A percentile compares a stretch with the other conserved stretches of the same genome.
phyloP scores from a whole-genome alignment of 2,329 filamentous ascomycete genomes.

The Aaosphaeria arxii region DNA sequence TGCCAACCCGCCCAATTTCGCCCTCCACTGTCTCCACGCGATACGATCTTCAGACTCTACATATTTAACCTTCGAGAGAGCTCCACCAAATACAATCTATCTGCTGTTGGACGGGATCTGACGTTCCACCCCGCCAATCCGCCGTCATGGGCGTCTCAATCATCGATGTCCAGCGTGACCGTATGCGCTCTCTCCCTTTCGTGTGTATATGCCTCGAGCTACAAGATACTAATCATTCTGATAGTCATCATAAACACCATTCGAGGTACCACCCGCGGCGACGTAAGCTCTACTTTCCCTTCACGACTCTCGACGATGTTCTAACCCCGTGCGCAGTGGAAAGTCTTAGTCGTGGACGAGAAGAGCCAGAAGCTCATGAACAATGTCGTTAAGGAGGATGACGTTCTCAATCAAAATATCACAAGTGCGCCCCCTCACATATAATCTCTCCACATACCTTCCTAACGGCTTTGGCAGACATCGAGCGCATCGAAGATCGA shows the following conservation, averaged over 20 bases:
- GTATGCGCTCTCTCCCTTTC: constrained; percentile 41
- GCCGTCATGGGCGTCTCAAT: constrained; percentile 76
- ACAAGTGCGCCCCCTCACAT: constrained; percentile 63
- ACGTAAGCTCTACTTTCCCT: constrained; percentile 55
- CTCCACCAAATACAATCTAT: no score
- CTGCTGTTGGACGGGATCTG: no score
- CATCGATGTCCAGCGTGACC: constrained; percentile 78
- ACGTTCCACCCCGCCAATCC: constrained; percentile 15
- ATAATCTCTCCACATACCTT: not conserved
- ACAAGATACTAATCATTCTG: not conserved
- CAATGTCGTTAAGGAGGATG: constrained; percentile 90
- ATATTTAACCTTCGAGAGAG: no score
- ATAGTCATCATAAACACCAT: constrained; percentile 72
- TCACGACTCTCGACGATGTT: constrained; percentile 4
- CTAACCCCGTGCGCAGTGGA: constrained; percentile 67
- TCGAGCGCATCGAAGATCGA: constrained; percentile 88
- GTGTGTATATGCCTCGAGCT: not conserved
- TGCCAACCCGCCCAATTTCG: no score
- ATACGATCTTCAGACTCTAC: no score
- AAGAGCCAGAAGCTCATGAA: constrained; percentile 80
- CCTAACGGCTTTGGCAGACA: constrained; percentile 61
- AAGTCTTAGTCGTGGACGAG: constrained; percentile 88
- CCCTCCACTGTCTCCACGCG: no score
- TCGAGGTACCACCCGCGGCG: constrained; percentile 73
- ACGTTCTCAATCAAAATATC: constrained; percentile 94